Evolutionary conservation across 257 asterid species (phyloP).

Genomic region (Gynochthodes officinalis): DNA sequence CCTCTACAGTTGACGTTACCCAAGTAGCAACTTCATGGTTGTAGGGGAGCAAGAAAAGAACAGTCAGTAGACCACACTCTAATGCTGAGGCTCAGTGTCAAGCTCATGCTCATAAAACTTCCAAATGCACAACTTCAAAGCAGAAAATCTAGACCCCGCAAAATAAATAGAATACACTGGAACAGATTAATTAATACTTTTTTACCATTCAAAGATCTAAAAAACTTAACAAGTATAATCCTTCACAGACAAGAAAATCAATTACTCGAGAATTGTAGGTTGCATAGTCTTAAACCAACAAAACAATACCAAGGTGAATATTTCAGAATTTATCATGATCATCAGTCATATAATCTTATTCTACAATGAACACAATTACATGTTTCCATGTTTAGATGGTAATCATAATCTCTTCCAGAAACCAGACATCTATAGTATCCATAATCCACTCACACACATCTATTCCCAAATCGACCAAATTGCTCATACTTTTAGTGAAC

Average conservation of each 20-base stretch:
- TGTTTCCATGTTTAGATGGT: neutral
- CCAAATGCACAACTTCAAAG: neutral
- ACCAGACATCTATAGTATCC: neutral
- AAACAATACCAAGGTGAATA: neutral
- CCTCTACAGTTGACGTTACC: no score
- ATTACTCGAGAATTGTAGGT: neutral
- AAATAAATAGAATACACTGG: neutral
- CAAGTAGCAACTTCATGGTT: neutral
- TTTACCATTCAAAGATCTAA: neutral
- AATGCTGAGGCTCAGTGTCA: neutral
- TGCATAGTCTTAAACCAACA: neutral
- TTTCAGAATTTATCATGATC: neutral
- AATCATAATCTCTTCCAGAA: neutral
- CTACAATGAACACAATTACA: neutral
- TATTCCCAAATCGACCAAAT: neutral
- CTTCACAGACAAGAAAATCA: neutral
- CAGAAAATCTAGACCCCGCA: constrained; percentile 1
- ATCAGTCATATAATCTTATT: neutral
- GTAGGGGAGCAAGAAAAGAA: neutral
- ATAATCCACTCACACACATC: neutral
- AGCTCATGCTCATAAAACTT: neutral
- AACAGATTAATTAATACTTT: neutral
- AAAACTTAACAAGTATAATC: neutral
- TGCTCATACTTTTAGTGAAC: neutral
- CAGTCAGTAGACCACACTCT: neutral